Percentiles rank a stretch among this genome's conserved stretches.
phyloP scores from a whole-genome alignment of 202 grass and related monocot species.

The Saccharum hybrid region DNA sequence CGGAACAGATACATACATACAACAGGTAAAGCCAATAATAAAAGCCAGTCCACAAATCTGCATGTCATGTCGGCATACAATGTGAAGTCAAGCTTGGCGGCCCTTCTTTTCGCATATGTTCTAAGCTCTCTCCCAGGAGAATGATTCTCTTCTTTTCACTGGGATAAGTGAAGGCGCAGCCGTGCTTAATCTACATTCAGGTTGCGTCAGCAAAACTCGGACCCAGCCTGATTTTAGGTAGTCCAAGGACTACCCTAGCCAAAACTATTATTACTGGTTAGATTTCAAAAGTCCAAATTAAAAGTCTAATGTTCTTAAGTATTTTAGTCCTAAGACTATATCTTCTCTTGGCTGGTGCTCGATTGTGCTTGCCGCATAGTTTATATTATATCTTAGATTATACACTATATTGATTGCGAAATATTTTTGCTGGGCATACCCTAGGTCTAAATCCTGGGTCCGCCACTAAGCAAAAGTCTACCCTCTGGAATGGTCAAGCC shows the following conservation, averaged over 20 bases:
- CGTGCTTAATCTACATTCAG: slow-evolving; percentile 23
- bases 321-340: no score
- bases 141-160: slow-evolving; percentile 48
- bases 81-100: slow-evolving; percentile 53
- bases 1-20: not conserved
- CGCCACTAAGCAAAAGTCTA: slow-evolving; percentile 19
- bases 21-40: not conserved
- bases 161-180: slow-evolving; percentile 1
- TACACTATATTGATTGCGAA: no score
- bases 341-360: no score
- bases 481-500: slow-evolving; percentile 15
- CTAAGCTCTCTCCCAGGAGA: slow-evolving; percentile 26
- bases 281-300: no score
- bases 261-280: no score
- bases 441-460: no score
- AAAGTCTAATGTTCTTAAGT: no score
- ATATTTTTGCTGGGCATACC: no score
- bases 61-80: slow-evolving; percentile 19
- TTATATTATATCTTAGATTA: no score
- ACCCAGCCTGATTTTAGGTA: no score
- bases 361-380: no score
- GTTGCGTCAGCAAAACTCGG: slow-evolving; percentile 27
- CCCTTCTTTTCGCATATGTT: slow-evolving; percentile 30
- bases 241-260: no score
- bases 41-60: slow-evolving; percentile 1